phyloP scores from a whole-genome alignment of 2,329 filamentous ascomycete genomes.

The Sarocladiaceae sp. region DNA sequence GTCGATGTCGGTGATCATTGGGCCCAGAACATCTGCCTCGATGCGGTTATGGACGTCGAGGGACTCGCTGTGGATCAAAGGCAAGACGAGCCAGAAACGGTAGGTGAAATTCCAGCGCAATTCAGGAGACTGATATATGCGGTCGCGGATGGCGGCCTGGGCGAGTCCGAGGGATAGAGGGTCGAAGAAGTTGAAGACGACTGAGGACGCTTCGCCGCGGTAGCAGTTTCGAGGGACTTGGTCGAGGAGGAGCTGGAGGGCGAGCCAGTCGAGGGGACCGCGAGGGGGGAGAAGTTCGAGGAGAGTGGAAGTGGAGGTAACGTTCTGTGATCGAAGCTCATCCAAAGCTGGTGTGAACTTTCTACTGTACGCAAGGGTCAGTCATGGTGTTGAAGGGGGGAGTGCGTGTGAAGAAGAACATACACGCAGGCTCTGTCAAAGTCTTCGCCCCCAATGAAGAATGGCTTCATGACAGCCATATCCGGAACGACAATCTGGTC shows the following conservation, averaged over 20 bases:
- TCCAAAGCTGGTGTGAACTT: conserved; percentile 27
- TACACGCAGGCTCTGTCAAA: conserved; percentile 30
- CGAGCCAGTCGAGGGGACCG: conserved; percentile 33
- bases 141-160: conserved; percentile 23
- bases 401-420: too few relatives aligned
- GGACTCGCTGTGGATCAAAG: conserved; percentile 53
- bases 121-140: conserved; percentile 13
- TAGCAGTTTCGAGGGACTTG: conserved; percentile 58
- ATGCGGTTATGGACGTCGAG: conserved; percentile 33
- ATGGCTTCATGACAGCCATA: conserved; percentile 20
- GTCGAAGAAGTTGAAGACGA: conserved; percentile 51
- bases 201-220: conserved; percentile 36
- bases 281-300: conserved; percentile 20
- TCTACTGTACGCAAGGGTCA: conserved; percentile 15
- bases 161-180: conserved; percentile 42
- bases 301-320: conserved; percentile 23
- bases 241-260: conserved; percentile 52
- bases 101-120: conserved; percentile 29
- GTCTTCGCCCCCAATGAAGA: conserved; percentile 28
- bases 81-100: conserved; percentile 52
- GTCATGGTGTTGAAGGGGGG: not conserved
- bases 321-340: conserved; percentile 21
- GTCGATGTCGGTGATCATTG: conserved; percentile 24
- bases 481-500: conserved; percentile 21
- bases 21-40: not conserved